phyloP scores from a whole-genome alignment of 2,329 filamentous ascomycete genomes.

The Endocalyx cinctus region DNA sequence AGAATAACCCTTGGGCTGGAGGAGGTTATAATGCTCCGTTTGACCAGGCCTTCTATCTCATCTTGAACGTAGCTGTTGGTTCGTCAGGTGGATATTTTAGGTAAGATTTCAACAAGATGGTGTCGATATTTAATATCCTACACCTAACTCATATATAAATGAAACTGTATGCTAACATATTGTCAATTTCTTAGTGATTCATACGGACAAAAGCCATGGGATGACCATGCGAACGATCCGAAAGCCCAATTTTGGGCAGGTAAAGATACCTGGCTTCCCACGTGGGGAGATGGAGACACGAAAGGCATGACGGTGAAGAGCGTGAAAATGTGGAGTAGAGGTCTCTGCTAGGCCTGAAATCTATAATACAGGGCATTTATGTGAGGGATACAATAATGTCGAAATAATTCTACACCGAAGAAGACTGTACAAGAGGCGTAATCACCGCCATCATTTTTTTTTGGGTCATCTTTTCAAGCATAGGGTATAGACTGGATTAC shows the following conservation, averaged over 20 bases:
- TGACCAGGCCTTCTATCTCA: constrained; percentile 47
- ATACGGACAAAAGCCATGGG: constrained; percentile 41
- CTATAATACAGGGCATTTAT: no score
- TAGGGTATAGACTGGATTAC: no score
- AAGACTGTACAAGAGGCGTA: no score
- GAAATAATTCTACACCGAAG: no score
- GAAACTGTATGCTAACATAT: background rate
- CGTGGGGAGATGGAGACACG: constrained; percentile 39
- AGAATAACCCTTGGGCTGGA: constrained; percentile 38
- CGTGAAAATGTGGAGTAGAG: constrained; percentile 39
- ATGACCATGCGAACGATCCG: constrained; percentile 34
- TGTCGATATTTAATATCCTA: no score
- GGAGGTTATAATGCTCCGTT: constrained; percentile 42
- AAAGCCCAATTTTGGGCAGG: constrained; percentile 39
- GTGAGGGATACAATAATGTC: no score
- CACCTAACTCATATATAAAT: no score
- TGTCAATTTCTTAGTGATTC: constrained; percentile 31
- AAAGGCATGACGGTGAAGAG: constrained; percentile 41
- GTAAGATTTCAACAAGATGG: constrained; percentile 18
- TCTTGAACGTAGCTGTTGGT: constrained; percentile 48
- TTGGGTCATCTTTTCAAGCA: no score
- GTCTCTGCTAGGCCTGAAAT: background rate
- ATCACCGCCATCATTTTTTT: no score
- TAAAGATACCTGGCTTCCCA: constrained; percentile 37
- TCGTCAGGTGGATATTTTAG: constrained; percentile 44